Base-by-base conservation (phyloP, 345 rosid genomes). In the Euphorbia tirucalli region DNA sequence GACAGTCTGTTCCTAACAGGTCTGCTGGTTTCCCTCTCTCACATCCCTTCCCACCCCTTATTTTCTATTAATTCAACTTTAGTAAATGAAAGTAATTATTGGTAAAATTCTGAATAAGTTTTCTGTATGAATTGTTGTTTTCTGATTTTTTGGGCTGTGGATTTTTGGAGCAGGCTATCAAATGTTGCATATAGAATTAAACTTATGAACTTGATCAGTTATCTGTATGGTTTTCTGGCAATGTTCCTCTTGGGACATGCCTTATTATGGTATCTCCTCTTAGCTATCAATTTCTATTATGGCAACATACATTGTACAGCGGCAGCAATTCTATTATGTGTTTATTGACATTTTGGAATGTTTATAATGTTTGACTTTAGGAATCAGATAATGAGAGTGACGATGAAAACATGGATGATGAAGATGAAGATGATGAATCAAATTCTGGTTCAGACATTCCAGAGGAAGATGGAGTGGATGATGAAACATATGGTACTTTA, bases 401-500 rank as follows among this genome's bases (percentile, higher is more conserved):
- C 27, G 82, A 82, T 65, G 80, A 69, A 43, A 72, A 77, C 69
- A n/a, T n/a, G n/a, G n/a, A n/a, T n/a, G n/a, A n/a, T n/a, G n/a
- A n/a, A n/a, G n/a, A n/a, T n/a, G 68, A 7, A 43, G 80, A 73
- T 74, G 50, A 68, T 64, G 75, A 66, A 68, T 83, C 83, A 70
- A 74, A 76, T 70, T 82, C 83, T 74, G 82, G 31, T 71, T 87
- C 89, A 14, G 88, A 90, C 72, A 66, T 57, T 69, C 74, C 87
- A 1, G 86, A 80, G 31, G 81, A 77, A 41, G 85, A 74, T 68
- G 63, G 30, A 61, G 85, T 78, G 58, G 83, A 66, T 79, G 49
- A 77, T 24, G 73, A 80, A 52, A 74, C 61, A 65, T 87, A 87
- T 67, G 93, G 96, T 91, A 89, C 57, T 25, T 43, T 41, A 19